Evolutionary conservation across 2,329 filamentous ascomycete genomes (phyloP), one percentile per base, ranked within the genome.

Genomic region (Xylaria sp.): DNA sequence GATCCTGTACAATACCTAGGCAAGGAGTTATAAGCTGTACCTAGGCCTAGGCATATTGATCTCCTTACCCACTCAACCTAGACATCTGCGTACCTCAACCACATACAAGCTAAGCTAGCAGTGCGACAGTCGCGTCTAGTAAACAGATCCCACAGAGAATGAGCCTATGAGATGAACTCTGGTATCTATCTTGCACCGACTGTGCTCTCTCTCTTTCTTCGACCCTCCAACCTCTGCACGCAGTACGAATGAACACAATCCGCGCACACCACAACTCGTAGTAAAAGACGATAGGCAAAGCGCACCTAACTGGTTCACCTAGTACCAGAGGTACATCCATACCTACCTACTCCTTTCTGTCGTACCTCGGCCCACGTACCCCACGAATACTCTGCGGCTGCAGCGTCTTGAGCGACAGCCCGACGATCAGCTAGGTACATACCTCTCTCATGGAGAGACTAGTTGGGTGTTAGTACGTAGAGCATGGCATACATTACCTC

Each of bases 371-470:
- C 37, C 37, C 37, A 30, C 23, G 23, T 42, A 55, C 48, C 11
- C 48, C 19, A 10, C 49, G 23, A 23, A 18, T 47, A 58, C 55
- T 57, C 56, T 53, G 61, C 63, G 63, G 63, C 34, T 57, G 57
- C 52, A 53, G 63, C 63, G 63, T 58, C 44, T 59, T 53, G 42
- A 56, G 56, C 57, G 55, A 60, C 54, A 58, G 37, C 44, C 23
- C 23, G 44, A 61, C 49, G 52, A 60, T 58, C 42, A 57, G 56
- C 54, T 55, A 54, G 54, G 42, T 13, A 35, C 19, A 1, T 16
- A 16, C 10, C 23, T 30, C 23, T 50, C 48, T 53, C 39, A 56
- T 53, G 52, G 49, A 19, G 19, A 54, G 18, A 59, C 48, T 42
- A 50, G 46, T 42, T 42, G 13, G 23, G 23, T 30, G 23, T 30